These are phyloP conservation scores for Sporothrix curviconia DNA, from an alignment of 2,329 filamentous ascomycete species.

Conservation along the genomic window DNA sequence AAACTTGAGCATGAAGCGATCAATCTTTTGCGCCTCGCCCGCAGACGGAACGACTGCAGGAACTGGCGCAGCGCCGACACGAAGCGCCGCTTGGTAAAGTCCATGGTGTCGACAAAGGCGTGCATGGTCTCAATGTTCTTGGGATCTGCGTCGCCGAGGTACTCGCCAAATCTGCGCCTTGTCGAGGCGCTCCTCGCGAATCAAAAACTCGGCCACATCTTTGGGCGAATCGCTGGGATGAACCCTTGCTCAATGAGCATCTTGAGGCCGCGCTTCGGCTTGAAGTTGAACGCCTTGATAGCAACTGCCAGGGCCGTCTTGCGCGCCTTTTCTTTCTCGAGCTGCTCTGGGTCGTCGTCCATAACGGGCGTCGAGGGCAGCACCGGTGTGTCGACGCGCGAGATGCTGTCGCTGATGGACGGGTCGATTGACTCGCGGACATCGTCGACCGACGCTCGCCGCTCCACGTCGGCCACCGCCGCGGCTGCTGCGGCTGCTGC, in stretches of 20 bases:
- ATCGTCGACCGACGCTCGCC: constrained; percentile 47
- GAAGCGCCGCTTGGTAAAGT: constrained; percentile 85
- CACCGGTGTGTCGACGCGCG: constrained; percentile 53
- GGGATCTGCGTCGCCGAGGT: constrained; percentile 84
- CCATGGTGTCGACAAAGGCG: constrained; percentile 91
- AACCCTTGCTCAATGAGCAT: constrained; percentile 77
- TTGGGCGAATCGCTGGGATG: constrained; percentile 70
- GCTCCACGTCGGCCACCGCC: constrained; percentile 41
- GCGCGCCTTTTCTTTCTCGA: constrained; percentile 90
- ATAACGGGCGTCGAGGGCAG: constrained; percentile 54
- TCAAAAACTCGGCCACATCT: constrained; percentile 78
- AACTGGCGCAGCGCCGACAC: constrained; percentile 89
- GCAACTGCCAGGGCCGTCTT: constrained; percentile 90
- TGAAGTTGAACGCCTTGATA: constrained; percentile 92
- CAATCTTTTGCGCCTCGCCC: constrained; percentile 96
- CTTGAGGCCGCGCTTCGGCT: constrained; percentile 90
- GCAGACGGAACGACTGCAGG: constrained; percentile 87
- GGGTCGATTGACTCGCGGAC: constrained; percentile 73
- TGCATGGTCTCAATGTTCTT: constrained; percentile 98
- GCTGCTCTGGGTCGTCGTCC: constrained; percentile 85
- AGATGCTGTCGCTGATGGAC: constrained; percentile 51
- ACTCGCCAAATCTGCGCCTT: constrained; percentile 92
- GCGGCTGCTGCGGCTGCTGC: constrained; percentile 24
- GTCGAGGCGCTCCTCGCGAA: constrained; percentile 76
- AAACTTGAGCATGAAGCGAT: constrained; percentile 99